phyloP scores from a whole-genome alignment of 352 stramenopile genomes.

The Pythium dissimile region DNA sequence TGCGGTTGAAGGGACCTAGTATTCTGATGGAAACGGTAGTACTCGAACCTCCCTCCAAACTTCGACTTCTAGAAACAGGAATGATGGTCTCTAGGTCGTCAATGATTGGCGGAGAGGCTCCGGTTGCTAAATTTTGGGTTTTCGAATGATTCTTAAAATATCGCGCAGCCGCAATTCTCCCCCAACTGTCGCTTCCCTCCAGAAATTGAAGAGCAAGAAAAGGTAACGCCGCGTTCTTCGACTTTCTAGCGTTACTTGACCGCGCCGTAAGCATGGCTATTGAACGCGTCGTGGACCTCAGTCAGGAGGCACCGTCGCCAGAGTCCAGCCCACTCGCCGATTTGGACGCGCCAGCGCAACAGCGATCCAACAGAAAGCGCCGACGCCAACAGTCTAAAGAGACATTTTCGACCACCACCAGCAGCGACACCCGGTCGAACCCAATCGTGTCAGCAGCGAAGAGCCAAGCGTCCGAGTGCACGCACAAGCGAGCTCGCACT shows the following conservation, averaged over 20 bases:
- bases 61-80: constrained; percentile 15
- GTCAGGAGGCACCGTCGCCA: background rate
- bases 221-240: no score
- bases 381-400: background rate
- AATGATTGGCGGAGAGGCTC: background rate
- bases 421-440: background rate
- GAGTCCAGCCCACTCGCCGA: background rate
- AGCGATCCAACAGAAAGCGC: constrained; percentile 4
- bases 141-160: constrained; percentile 17
- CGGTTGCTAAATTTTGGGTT: constrained; percentile 13
- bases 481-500: background rate
- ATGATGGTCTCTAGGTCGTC: background rate
- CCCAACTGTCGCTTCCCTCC: no score
- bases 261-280: background rate
- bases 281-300: background rate
- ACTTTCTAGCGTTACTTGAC: no score
- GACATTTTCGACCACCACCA: background rate
- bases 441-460: background rate
- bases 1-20: background rate
- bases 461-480: background rate
- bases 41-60: background rate
- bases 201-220: background rate
- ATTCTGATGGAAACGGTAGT: no score
- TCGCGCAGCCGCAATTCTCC: background rate
- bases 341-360: background rate